These are phyloP conservation scores for Sporisorium sorghi DNA, from an alignment of 1,284 basidiomycete genomes.

Conservation along the genomic window DNA sequence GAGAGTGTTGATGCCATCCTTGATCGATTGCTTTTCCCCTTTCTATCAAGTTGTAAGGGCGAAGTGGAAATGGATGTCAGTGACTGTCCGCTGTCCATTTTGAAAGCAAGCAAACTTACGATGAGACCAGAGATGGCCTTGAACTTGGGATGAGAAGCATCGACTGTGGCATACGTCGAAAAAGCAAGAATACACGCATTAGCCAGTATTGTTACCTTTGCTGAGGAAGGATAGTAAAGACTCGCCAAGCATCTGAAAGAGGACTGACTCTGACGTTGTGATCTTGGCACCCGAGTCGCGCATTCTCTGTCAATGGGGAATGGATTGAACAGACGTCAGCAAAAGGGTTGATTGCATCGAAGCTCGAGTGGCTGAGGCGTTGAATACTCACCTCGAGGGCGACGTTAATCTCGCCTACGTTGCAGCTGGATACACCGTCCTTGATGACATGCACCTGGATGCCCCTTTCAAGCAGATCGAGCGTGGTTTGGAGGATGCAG, in stretches of 20 bases:
- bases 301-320: slow-evolving; percentile 72
- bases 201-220: no score
- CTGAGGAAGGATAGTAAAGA: not conserved
- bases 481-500: slow-evolving; percentile 84
- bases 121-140: slow-evolving; percentile 79
- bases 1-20: slow-evolving; percentile 48
- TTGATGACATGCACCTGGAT: slow-evolving; percentile 80
- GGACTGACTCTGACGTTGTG: slow-evolving; percentile 82
- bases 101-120: slow-evolving; percentile 38
- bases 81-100: not conserved
- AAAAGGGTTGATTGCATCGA: no score
- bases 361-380: not conserved
- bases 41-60: slow-evolving; percentile 32
- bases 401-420: slow-evolving; percentile 72
- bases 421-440: slow-evolving; percentile 86
- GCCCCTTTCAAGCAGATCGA: slow-evolving; percentile 75
- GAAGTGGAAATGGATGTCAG: not conserved
- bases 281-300: slow-evolving; percentile 80
- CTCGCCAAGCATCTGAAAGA: slow-evolving; percentile 78
- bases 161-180: slow-evolving; percentile 66
- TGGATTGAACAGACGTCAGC: not conserved
- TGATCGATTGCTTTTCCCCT: slow-evolving; percentile 61
- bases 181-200: not conserved
- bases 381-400: slow-evolving; percentile 72
- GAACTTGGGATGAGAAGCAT: slow-evolving; percentile 78